phyloP scores from a whole-genome alignment of 1,139 yeast species.

The Hansenula lynferdii region DNA sequence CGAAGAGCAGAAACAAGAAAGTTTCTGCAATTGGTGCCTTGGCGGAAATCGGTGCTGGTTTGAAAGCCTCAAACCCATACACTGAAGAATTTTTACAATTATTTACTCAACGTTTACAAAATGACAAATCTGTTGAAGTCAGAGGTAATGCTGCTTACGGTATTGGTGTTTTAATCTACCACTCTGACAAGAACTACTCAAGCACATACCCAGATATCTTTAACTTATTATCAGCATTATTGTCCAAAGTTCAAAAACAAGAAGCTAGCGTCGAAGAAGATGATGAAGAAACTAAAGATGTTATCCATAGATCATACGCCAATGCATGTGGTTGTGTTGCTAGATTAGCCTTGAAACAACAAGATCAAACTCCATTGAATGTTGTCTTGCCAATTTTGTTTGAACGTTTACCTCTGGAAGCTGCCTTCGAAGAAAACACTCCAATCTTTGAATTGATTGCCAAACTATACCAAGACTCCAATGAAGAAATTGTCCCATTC shows the following conservation, averaged over 20 bases:
- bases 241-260: conserved; percentile 72
- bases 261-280: conserved; percentile 52
- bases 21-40: conserved; percentile 83
- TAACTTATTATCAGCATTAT: conserved; percentile 70
- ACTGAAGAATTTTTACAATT: conserved; percentile 66
- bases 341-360: conserved; percentile 77
- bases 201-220: conserved; percentile 65
- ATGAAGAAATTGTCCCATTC: conserved; percentile 49
- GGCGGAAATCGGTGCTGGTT: conserved; percentile 82
- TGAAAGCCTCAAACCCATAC: conserved; percentile 65
- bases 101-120: conserved; percentile 61
- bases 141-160: conserved; percentile 97
- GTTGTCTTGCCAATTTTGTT: conserved; percentile 77
- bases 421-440: conserved; percentile 88
- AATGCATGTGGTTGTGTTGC: conserved; percentile 98
- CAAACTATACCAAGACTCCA: conserved; percentile 62
- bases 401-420: conserved; percentile 76
- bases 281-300: conserved; percentile 79
- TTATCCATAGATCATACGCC: conserved; percentile 79
- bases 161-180: conserved; percentile 74
- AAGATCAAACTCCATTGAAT: conserved; percentile 68
- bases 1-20: conserved; percentile 71
- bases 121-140: conserved; percentile 82
- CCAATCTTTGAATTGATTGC: conserved; percentile 82
- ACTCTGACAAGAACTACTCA: conserved; percentile 53